Evolutionary conservation across 2,329 filamentous ascomycete genomes (phyloP), one percentile per base, ranked within the genome.

Genomic region (Colletotrichum nymphaeae): DNA sequence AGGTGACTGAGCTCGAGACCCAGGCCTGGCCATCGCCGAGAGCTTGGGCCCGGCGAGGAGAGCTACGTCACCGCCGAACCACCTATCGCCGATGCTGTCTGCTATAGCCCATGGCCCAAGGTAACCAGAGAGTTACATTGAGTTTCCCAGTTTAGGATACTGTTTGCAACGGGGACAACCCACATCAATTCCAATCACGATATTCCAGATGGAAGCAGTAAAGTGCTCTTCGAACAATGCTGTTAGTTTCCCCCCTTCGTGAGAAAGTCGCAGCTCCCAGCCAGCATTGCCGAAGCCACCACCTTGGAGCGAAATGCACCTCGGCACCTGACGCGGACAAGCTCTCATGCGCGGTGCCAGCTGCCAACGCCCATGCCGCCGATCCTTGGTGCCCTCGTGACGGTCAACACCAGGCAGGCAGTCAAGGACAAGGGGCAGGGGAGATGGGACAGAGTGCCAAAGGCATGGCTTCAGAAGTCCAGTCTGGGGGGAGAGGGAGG

Each of bases 371-470:
- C 70, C 66, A 60, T 55, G 66, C 53, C 65, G 69, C 42, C 65
- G 53, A 72, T 72, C 66, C 12, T 56, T 46, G 32, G 58, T 56
- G 69, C 26, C 30, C 70, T 73, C 70, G 66, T 70, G 70, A 70
- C 66, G 70, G 66, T 73, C 28, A 24, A 52, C 32, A 26, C 42
- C 49, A 67, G 68, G 42, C 42, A 49, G 42, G 42, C 37, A 49
- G 42, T 49, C 37, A 42, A 42, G 16, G 62, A 5, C 35, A 46
- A 28, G 67, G 62, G 53, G 19, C 58, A 46, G 58, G 59, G 60
- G 16, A 55, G 9, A 37, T 8, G n/a, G 2, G 12, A 2, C 26
- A 42, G 35, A 42, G 35, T 16, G 35, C 12, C 35, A 42, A 16
- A 42, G 37, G 37, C 37, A 42, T 42, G 37, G 37, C 37, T 42